Percentiles rank a stretch among this genome's conserved stretches.
These are phyloP conservation scores for Cordyceps farinosa DNA, from an alignment of 2,329 filamentous ascomycete species.

Conservation along the genomic window DNA sequence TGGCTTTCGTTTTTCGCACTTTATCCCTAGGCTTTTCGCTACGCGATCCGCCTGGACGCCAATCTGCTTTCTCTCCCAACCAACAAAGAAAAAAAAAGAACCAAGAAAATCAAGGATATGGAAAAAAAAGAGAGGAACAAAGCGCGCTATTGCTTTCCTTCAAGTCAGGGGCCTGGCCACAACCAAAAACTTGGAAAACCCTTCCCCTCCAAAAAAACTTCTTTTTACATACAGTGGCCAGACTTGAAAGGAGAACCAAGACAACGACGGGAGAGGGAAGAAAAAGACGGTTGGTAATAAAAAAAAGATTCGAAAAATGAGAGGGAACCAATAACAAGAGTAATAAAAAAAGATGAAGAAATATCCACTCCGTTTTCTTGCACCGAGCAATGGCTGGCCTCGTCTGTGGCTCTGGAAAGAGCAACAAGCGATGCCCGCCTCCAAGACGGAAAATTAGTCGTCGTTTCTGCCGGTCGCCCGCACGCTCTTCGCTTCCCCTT, in stretches of 20 bases:
- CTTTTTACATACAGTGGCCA: conserved; percentile 10
- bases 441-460: neutral
- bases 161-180: neutral
- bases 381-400: conserved; percentile 1
- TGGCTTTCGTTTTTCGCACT: neutral
- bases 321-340: conserved; percentile 11
- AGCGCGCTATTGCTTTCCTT: conserved; percentile 10
- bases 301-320: conserved; percentile 18
- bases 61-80: neutral
- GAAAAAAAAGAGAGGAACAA: conserved; percentile 12
- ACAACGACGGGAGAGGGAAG: conserved; percentile 1
- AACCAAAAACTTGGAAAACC: conserved; percentile 3
- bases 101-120: conserved; percentile 7
- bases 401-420: neutral
- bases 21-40: neutral
- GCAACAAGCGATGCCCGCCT: neutral
- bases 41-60: neutral
- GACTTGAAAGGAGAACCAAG: neutral
- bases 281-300: conserved; percentile 14
- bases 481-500: neutral
- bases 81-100: conserved; percentile 1
- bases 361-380: conserved; percentile 12
- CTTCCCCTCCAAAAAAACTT: neutral
- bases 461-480: neutral
- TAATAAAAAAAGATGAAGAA: conserved; percentile 10